Percentiles rank a stretch among this genome's conserved stretches.
Evolutionary conservation across 2,329 filamentous ascomycete species (phyloP).

Genomic region (Penicillium sp.): DNA sequence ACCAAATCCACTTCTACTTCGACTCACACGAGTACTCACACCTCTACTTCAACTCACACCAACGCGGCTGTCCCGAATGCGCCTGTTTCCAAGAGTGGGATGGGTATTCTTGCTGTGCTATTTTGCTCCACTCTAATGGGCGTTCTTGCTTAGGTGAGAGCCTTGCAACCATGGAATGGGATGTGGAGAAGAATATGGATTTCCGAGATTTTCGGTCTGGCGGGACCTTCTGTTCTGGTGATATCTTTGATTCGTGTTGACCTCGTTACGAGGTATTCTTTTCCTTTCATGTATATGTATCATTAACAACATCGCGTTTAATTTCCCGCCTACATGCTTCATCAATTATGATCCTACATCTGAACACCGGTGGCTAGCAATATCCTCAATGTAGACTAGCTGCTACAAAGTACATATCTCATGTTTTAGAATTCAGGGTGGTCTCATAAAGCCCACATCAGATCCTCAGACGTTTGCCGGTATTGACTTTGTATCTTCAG

Average conservation of each 20-base stretch:
- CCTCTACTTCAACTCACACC: slow-evolving; percentile 8
- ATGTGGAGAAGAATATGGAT: no score
- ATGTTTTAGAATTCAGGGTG: no score
- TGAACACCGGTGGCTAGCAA: no score
- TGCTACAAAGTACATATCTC: no score
- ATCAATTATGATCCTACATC: neutral
- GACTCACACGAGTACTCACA: slow-evolving; percentile 4
- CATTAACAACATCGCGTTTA: neutral
- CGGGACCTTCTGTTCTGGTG: neutral
- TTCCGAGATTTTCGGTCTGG: neutral
- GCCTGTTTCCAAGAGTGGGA: slow-evolving; percentile 26
- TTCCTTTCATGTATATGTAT: slow-evolving; percentile 5
- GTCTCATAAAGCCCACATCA: no score
- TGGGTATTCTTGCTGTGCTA: slow-evolving; percentile 31
- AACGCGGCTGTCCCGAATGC: slow-evolving; percentile 14
- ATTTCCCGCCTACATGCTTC: neutral
- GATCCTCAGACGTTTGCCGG: no score
- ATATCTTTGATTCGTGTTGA: neutral
- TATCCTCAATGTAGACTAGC: no score
- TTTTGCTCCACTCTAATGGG: slow-evolving; percentile 30
- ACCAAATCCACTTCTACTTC: slow-evolving; percentile 13
- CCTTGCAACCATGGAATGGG: neutral
- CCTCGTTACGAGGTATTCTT: neutral
- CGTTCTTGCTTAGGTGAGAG: slow-evolving; percentile 22
- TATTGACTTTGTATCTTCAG: no score